Evolutionary conservation across 2,329 filamentous ascomycete genomes (phyloP).

Genomic region (Colletotrichum sp.): DNA sequence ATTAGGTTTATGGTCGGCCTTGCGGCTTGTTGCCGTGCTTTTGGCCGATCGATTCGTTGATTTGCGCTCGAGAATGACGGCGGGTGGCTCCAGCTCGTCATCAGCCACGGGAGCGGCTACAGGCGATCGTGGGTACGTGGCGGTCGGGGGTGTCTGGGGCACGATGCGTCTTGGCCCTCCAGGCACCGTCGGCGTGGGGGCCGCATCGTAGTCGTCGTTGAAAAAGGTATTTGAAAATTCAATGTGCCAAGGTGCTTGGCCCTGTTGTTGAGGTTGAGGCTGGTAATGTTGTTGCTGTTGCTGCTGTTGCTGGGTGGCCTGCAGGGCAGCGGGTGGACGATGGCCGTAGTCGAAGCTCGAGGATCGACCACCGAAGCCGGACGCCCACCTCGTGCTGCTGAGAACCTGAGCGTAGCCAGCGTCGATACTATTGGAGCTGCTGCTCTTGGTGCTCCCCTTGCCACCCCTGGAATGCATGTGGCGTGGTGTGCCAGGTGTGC

Average conservation of each 20-base stretch:
- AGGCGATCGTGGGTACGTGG: constrained; percentile 13
- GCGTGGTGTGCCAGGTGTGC: constrained; percentile 44
- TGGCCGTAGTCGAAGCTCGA: constrained; percentile 78
- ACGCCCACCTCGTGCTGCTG: constrained; percentile 63
- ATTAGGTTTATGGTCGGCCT: neutral
- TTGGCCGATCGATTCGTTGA: constrained; percentile 8
- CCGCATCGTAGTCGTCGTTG: constrained; percentile 73
- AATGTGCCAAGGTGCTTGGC: constrained; percentile 44
- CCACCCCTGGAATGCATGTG: constrained; percentile 59
- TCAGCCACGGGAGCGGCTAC: neutral
- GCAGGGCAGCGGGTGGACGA: constrained; percentile 32
- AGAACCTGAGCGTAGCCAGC: constrained; percentile 63
- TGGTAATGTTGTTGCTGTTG: neutral
- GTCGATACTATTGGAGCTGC: constrained; percentile 70
- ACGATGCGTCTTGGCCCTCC: constrained; percentile 69
- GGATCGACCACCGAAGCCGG: constrained; percentile 61
- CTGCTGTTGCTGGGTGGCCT: constrained; percentile 23
- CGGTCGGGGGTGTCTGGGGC: constrained; percentile 13
- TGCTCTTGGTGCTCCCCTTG: constrained; percentile 78
- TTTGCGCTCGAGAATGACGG: constrained; percentile 8
- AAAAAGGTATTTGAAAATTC: constrained; percentile 56
- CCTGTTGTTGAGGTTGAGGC: constrained; percentile 10
- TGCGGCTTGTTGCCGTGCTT: constrained; percentile 9
- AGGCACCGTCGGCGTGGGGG: constrained; percentile 84
- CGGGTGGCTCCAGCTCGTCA: constrained; percentile 1